Base-by-base conservation (phyloP, 345 rosid species). In the Chamaenerion angustifolium region DNA sequence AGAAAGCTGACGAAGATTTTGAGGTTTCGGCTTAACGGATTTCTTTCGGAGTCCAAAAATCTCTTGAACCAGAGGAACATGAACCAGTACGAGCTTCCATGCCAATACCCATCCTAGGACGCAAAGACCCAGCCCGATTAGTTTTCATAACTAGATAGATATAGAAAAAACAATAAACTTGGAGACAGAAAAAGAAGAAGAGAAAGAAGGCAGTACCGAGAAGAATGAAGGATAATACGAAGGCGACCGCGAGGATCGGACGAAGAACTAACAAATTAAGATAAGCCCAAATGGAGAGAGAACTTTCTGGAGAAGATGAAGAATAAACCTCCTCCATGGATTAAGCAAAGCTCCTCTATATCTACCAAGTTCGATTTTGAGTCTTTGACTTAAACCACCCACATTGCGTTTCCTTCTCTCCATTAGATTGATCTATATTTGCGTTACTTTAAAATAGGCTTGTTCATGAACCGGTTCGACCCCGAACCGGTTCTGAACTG, bases 61-160 rank as follows among this genome's bases (percentile, higher is more conserved):
- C 65, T 90, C 98, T 68, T 86, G 93, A 21, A 83, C 83, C 45
- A 83, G 46, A 55, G 94, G 96, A 17, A 81, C 95, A 51, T 90
- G 94, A 42, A 78, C 85, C 62, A 90, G 71, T 49, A 86, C 80
- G 12, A 86, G 68, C 75, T 86, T 86, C 94, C 96, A 90, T 15
- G 96, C 94, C 70, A 86, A 56, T 57, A 59, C 55, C 98, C 95
- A 90, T 40, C 98, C 98, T 86, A 60, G 41, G 15, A 50, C 15
- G 37, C 37, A 31, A 31, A 7, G 37, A 31, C 3, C 43, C 41
- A 11, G 27, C 40, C 17, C 9, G 11, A 44, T 4, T 3, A 8
- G 2, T 16, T 4, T 16, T 40, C 18, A 47, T 15, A 40, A 16
- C n/a, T 11, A 13, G 5, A 40, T 7, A 45, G 18, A 10, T 2